Evolutionary conservation across 164 flowering plant genomes (phyloP).

Genomic region (Piper betle): DNA sequence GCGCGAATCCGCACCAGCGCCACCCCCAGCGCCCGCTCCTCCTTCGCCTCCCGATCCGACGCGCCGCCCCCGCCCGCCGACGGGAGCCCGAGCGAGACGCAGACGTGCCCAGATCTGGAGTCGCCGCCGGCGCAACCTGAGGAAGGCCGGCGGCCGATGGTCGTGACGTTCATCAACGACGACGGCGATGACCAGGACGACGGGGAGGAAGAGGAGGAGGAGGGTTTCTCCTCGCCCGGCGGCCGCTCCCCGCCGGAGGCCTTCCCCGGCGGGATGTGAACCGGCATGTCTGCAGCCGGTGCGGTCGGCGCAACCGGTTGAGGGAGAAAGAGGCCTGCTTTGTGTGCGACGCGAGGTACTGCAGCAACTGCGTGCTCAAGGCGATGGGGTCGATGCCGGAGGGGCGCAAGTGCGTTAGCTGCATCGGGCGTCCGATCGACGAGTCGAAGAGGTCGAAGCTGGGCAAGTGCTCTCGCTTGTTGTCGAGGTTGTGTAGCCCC

Average conservation of each 20-base stretch:
- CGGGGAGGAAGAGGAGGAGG: conserved; percentile 11
- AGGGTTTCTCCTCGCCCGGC: conserved; percentile 9
- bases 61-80: background rate
- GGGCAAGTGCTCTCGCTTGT: conserved; percentile 37
- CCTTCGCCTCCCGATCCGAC: conserved; percentile 1
- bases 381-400: conserved; percentile 70
- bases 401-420: conserved; percentile 45
- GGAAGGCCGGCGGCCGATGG: conserved; percentile 7
- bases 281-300: conserved; percentile 28
- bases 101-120: background rate
- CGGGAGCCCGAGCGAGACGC: background rate
- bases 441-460: conserved; percentile 30
- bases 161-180: conserved; percentile 18
- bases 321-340: conserved; percentile 36
- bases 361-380: conserved; percentile 38
- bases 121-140: background rate
- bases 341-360: conserved; percentile 40
- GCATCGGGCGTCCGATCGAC: conserved; percentile 40
- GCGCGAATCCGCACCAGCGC: background rate
- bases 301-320: conserved; percentile 31
- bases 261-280: conserved; percentile 9
- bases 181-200: conserved; percentile 3
- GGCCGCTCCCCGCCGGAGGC: conserved; percentile 12
- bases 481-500: conserved; percentile 31
- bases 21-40: background rate